Evolutionary conservation across 805 yeast genomes (phyloP).

Genomic region (Wickerhamiella shivajii): DNA sequence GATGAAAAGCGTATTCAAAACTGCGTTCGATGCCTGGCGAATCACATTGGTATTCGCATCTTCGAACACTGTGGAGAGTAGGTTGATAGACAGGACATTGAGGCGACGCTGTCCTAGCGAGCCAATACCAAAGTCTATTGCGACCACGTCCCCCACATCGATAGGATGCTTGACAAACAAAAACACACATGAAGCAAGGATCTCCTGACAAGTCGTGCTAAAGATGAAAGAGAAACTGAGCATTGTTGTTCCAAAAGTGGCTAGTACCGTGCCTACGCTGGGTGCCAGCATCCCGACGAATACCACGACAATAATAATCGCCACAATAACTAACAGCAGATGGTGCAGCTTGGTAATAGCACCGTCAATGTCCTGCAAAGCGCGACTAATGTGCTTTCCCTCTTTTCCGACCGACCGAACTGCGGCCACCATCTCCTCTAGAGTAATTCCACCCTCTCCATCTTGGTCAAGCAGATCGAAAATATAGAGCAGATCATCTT

Average conservation of each 20-base stretch:
- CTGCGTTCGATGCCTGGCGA: conserved; percentile 27
- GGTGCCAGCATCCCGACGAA: conserved; percentile 31
- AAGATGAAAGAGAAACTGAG: conserved; percentile 28
- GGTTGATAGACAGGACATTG: conserved; percentile 23
- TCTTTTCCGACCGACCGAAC: conserved; percentile 25
- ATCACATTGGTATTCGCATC: conserved; percentile 19
- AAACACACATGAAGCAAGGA: conserved; percentile 28
- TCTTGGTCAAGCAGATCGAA: conserved; percentile 26
- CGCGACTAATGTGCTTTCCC: conserved; percentile 23
- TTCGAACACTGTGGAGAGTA: conserved; percentile 26
- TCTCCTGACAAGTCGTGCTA: conserved; percentile 26
- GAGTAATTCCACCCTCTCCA: conserved; percentile 24
- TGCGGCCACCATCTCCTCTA: conserved; percentile 25
- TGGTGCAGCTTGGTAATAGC: conserved; percentile 27
- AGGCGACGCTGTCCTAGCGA: conserved; percentile 16
- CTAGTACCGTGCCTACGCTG: conserved; percentile 26
- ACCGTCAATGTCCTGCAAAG: conserved; percentile 28
- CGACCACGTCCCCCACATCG: conserved; percentile 29
- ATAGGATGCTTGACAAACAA: conserved; percentile 30
- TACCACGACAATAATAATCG: conserved; percentile 24
- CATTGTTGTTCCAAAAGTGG: conserved; percentile 28
- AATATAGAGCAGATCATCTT: conserved; percentile 22
- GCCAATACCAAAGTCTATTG: conserved; percentile 18
- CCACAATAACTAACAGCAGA: conserved; percentile 24
- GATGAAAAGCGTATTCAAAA: conserved; percentile 26